These are phyloP conservation scores for Cystoisospora suis DNA, from an alignment of 169 alveolate species.

Conservation along the genomic window DNA sequence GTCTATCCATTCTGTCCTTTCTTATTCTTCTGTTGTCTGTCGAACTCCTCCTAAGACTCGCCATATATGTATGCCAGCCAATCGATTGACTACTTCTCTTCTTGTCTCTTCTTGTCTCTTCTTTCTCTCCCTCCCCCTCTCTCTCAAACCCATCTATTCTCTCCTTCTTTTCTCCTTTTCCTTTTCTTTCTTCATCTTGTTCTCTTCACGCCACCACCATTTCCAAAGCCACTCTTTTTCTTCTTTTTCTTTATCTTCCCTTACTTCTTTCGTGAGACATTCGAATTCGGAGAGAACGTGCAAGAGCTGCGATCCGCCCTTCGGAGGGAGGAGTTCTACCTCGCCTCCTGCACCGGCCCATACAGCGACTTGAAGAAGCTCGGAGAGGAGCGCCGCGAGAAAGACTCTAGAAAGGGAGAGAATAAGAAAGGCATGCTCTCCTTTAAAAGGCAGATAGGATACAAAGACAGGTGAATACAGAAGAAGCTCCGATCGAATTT, in stretches of 20 bases:
- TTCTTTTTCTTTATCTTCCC: neutral
- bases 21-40: no score
- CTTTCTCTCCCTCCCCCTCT: no score
- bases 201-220: neutral
- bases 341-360: constrained; percentile 41
- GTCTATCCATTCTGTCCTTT: no score
- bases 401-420: constrained; percentile 48
- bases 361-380: constrained; percentile 32
- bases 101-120: no score
- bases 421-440: constrained; percentile 41
- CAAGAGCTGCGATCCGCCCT: constrained; percentile 37
- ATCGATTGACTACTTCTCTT: no score
- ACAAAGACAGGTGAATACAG: constrained; percentile 51
- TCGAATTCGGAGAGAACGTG: constrained; percentile 43
- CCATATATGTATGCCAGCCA: no score
- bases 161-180: no score
- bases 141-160: no score
- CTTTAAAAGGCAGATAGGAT: constrained; percentile 46
- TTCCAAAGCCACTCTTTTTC: neutral
- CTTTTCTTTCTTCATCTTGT: neutral
- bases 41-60: no score
- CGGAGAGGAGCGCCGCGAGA: constrained; percentile 30
- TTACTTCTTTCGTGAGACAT: constrained; percentile 39
- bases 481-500: constrained; percentile 48
- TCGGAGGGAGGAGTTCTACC: constrained; percentile 44